These are phyloP conservation scores for Fusarium foetens DNA, from an alignment of 2,329 filamentous ascomycete genomes.

Conservation along the genomic window DNA sequence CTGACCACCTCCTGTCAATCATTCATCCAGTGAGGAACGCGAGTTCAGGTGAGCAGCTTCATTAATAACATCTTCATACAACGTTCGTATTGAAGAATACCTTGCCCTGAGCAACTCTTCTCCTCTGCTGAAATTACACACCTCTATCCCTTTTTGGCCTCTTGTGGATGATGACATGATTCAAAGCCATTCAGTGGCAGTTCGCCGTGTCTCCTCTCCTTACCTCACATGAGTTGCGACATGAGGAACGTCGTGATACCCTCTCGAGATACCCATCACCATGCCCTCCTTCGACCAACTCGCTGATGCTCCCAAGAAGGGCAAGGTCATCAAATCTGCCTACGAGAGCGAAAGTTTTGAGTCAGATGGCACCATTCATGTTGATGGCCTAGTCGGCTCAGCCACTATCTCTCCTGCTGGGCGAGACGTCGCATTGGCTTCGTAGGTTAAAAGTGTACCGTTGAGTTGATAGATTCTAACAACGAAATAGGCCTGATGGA, in stretches of 20 bases:
- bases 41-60: conserved; percentile 25
- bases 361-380: conserved; percentile 82
- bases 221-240: conserved; percentile 30
- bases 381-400: conserved; percentile 84
- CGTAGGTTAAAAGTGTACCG: conserved; percentile 58
- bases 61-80: conserved; percentile 13
- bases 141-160: neutral
- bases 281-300: conserved; percentile 63
- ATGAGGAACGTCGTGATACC: conserved; percentile 41
- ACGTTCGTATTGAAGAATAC: neutral
- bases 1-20: conserved; percentile 24
- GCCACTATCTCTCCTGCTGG: conserved; percentile 93
- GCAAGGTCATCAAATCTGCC: conserved; percentile 71
- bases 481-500: conserved; percentile 72
- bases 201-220: conserved; percentile 16
- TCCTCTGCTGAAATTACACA: neutral
- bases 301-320: conserved; percentile 62
- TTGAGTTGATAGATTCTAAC: neutral
- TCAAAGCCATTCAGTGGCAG: conserved; percentile 22
- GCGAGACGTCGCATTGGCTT: conserved; percentile 88
- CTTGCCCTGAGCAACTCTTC: neutral
- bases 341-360: conserved; percentile 91
- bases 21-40: conserved; percentile 14
- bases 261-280: conserved; percentile 38
- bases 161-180: conserved; percentile 32